phyloP scores from a whole-genome alignment of 1,139 yeast species.

The Geotrichum cucujoidarum region DNA sequence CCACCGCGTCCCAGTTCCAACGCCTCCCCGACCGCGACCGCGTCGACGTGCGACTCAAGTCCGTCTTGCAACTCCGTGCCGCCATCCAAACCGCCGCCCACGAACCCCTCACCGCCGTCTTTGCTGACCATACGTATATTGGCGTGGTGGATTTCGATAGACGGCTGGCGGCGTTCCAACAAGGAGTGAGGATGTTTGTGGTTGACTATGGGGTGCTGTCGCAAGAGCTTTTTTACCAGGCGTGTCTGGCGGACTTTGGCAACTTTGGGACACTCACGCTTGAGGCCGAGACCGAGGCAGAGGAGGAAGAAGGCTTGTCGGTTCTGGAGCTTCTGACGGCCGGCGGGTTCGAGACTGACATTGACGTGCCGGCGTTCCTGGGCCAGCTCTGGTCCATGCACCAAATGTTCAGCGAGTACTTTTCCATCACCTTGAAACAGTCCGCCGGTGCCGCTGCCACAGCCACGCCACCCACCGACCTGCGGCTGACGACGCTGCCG shows the following conservation, averaged over 20 bases:
- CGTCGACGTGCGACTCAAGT: conserved; percentile 25
- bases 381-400: conserved; percentile 27
- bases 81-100: conserved; percentile 48
- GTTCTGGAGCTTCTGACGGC: conserved; percentile 20
- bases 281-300: conserved; percentile 24
- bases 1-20: conserved; percentile 9
- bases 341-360: conserved; percentile 3
- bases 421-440: conserved; percentile 45
- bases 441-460: background rate
- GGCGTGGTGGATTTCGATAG: conserved; percentile 74
- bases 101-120: conserved; percentile 55
- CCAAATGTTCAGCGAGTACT: conserved; percentile 81
- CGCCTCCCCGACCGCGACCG: conserved; percentile 16
- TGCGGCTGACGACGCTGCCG: conserved; percentile 51
- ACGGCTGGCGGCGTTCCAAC: conserved; percentile 75
- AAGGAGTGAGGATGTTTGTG: conserved; percentile 67
- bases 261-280: conserved; percentile 65
- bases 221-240: conserved; percentile 72
- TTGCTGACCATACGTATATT: conserved; percentile 67
- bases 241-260: conserved; percentile 70
- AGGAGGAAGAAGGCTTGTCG: conserved; percentile 17
- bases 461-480: conserved; percentile 31
- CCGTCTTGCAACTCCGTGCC: conserved; percentile 48
- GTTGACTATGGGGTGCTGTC: conserved; percentile 72
- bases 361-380: conserved; percentile 10